Base-by-base conservation (phyloP, 2,329 filamentous ascomycete genomes). In the Dactylellina drechsleri region DNA sequence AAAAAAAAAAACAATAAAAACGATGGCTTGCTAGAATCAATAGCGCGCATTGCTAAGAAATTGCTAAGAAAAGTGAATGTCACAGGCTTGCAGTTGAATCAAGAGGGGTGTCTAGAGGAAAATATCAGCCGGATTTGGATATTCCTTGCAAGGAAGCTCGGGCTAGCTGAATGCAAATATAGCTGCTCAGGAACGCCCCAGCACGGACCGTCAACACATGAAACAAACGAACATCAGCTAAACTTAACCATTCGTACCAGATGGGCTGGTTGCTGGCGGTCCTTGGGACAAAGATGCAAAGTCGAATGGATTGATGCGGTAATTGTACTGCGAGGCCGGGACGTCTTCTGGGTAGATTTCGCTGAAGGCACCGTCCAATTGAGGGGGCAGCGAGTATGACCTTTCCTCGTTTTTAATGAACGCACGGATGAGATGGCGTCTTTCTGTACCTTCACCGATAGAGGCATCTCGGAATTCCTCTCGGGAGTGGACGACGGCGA, bases 291-390 rank as follows among this genome's bases (percentile, higher is more conserved):
- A 62, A 7, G 62, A 64, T 23, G 61, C 41, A n/a, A 66, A 62
- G 31, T 67, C 66, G 70, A 74, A 74, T 12, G 86, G 85, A 78
- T 89, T 85, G 1, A 88, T 81, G 0, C 87, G 87, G 62, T 89
- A 86, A 0, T 87, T 84, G 41, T 86, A 82, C 10, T 82, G 84
- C 75, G 87, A 86, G 0, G 84, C 81, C 1, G 81, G 84, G 2
- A 88, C 23, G 23, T 67, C 83, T 2, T 82, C 85, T 0, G 83
- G 82, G 77, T 87, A 90, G 0, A 89, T 81, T 2, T 83, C 81
- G 18, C 84, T 82, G 86, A 87, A 90, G 7, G 84, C 81, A 3
- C 80, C 80, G 54, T 79, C 73, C 56, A 84, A 71, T 10, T 74
- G 77, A 26, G 78, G 79, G 1, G 83, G 84, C 1, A 81, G 83